phyloP scores from a whole-genome alignment of 441 rosid genomes.

The Gossypium laxum region DNA sequence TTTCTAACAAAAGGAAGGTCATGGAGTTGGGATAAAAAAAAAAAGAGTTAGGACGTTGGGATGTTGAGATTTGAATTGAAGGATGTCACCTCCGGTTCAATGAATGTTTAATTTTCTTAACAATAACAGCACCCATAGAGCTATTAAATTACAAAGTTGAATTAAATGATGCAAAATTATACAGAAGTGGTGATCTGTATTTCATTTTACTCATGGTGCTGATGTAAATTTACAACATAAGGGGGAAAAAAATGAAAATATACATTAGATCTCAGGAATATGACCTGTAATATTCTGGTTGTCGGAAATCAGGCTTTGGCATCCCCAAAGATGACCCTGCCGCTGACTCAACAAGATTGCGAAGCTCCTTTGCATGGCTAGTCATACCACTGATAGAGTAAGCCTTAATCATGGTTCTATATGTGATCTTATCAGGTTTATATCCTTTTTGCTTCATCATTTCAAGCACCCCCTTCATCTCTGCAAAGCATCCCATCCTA shows the following conservation, averaged over 20 bases:
- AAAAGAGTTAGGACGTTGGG: no score
- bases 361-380: constrained; percentile 51
- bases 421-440: constrained; percentile 66
- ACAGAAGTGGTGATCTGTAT: constrained; percentile 2
- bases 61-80: no score
- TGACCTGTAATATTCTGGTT: constrained; percentile 1
- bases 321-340: constrained; percentile 25
- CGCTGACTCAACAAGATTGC: constrained; percentile 27
- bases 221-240: not conserved
- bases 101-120: no score
- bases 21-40: no score
- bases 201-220: not conserved
- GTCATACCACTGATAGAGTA: constrained; percentile 59
- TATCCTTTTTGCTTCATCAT: constrained; percentile 58
- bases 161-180: not conserved
- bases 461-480: constrained; percentile 76
- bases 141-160: not conserved
- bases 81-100: no score
- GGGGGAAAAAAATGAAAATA: not conserved
- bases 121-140: not conserved
- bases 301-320: constrained; percentile 49
- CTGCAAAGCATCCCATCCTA: constrained; percentile 61
- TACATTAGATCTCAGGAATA: not conserved
- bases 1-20: no score
- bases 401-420: constrained; percentile 74